Evolutionary conservation across 371 early-diverging fungal species (phyloP).

Genomic region (Haplosporangium sp.): DNA sequence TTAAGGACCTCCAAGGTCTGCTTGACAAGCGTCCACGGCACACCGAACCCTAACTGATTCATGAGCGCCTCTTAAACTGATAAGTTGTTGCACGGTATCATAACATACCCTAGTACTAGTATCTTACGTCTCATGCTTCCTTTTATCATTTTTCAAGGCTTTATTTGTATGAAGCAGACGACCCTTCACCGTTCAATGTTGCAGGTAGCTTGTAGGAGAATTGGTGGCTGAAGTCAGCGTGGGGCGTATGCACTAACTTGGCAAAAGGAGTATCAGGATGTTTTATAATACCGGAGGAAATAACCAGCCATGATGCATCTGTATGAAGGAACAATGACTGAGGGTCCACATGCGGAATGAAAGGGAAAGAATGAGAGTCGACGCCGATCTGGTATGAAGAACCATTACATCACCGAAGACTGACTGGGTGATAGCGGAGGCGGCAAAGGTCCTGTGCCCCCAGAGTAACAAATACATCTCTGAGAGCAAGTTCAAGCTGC

Average conservation of each 20-base stretch:
- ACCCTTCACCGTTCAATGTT: slow-evolving; percentile 31
- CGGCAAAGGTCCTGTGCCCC: slow-evolving; percentile 25
- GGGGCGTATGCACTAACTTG: slow-evolving; percentile 28
- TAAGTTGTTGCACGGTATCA: slow-evolving; percentile 9
- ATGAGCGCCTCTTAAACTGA: slow-evolving; percentile 29
- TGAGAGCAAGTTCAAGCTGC: slow-evolving; percentile 29
- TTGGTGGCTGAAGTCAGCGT: slow-evolving; percentile 34
- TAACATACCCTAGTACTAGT: not conserved
- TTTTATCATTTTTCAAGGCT: slow-evolving; percentile 18
- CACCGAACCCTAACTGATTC: slow-evolving; percentile 21
- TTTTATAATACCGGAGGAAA: slow-evolving; percentile 26
- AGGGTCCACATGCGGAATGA: slow-evolving; percentile 7
- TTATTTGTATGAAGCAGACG: slow-evolving; percentile 16
- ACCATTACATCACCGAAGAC: slow-evolving; percentile 12
- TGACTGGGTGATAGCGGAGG: slow-evolving; percentile 32
- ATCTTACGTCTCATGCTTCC: not conserved
- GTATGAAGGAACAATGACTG: slow-evolving; percentile 22
- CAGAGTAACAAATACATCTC: slow-evolving; percentile 30
- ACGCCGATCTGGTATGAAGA: slow-evolving; percentile 17
- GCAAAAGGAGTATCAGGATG: slow-evolving; percentile 27
- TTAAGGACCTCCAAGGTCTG: slow-evolving; percentile 16
- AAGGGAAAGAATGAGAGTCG: slow-evolving; percentile 14
- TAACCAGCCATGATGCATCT: slow-evolving; percentile 22
- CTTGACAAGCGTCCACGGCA: slow-evolving; percentile 22
- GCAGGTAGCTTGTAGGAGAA: slow-evolving; percentile 19